These are phyloP conservation scores for Pestalotiopsis sp. DNA, from an alignment of 2,329 filamentous ascomycete species.

Conservation along the genomic window DNA sequence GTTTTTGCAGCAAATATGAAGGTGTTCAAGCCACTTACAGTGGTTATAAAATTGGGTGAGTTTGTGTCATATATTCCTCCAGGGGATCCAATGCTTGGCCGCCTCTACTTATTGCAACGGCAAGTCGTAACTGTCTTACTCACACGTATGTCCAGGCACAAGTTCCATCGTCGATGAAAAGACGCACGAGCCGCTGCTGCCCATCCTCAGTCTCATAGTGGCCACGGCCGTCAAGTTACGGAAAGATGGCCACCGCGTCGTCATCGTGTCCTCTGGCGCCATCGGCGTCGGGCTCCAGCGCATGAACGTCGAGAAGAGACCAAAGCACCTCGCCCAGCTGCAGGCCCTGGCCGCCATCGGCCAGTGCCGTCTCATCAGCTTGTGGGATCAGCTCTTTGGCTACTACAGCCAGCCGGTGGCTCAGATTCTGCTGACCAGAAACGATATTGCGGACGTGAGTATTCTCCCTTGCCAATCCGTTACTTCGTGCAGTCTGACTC, in stretches of 20 bases:
- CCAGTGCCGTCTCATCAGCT: conserved; percentile 89
- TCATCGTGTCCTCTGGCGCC: conserved; percentile 95
- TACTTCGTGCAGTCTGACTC: background rate
- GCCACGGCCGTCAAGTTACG: conserved; percentile 87
- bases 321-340: conserved; percentile 86
- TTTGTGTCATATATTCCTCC: conserved; percentile 14
- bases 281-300: conserved; percentile 90
- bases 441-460: conserved; percentile 90
- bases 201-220: conserved; percentile 88
- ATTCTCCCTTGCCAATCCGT: background rate
- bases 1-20: conserved; percentile 60
- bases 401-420: conserved; percentile 90
- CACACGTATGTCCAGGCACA: conserved; percentile 65
- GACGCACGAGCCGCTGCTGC: conserved; percentile 90
- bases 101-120: background rate
- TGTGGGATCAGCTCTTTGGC: conserved; percentile 92
- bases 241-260: conserved; percentile 89
- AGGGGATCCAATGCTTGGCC: background rate
- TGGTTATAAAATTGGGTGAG: conserved; percentile 88
- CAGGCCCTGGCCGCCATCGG: conserved; percentile 96
- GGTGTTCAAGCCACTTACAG: conserved; percentile 65
- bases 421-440: conserved; percentile 91
- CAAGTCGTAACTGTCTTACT: background rate
- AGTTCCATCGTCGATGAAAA: conserved; percentile 98
- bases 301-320: conserved; percentile 85